Conservation (phyloP, 2,329 filamentous ascomycete genomes). For the Colletotrichum camelliae region DNA sequence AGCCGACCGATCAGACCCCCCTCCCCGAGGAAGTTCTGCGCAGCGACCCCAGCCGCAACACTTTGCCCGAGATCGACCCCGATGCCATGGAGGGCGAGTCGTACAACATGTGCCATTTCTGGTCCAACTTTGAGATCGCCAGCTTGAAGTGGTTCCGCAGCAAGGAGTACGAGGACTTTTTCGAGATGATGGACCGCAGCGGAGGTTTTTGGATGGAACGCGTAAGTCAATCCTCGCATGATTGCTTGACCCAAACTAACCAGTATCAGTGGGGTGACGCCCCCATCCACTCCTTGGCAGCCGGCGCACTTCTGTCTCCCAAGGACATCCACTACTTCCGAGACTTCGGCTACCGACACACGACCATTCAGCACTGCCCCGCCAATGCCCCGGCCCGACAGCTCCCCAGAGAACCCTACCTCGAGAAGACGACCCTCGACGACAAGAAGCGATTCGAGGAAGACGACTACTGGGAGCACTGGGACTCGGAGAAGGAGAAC, state of each 20-base stretch:
- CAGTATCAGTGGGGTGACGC: conserved; percentile 91
- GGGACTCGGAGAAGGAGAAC: conserved; percentile 89
- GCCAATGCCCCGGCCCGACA: conserved; percentile 92
- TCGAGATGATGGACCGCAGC: conserved; percentile 97
- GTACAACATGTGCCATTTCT: conserved; percentile 99
- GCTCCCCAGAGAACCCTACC: conserved; percentile 77
- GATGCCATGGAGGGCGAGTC: conserved; percentile 96
- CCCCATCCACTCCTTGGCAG: conserved; percentile 95
- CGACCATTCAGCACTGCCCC: conserved; percentile 97
- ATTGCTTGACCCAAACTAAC: conserved; percentile 36
- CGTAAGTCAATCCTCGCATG: conserved; percentile 55
- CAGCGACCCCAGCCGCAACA: conserved; percentile 73
- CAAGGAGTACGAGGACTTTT: conserved; percentile 97
- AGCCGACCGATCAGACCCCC: conserved; percentile 64
- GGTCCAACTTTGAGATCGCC: conserved; percentile 99
- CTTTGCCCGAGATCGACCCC: conserved; percentile 81
- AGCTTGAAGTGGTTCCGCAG: conserved; percentile 94
- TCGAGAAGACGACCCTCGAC: conserved; percentile 81
- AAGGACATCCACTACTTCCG: conserved; percentile 98
- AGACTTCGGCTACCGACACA: conserved; percentile 97
- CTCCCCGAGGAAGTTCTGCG: conserved; percentile 83
- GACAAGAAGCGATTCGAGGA: conserved; percentile 88
- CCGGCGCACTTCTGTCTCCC: conserved; percentile 82
- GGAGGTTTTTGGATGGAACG: conserved; percentile 99
- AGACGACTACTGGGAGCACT: conserved; percentile 93